Percentiles rank a stretch among this genome's conserved stretches.
These are phyloP conservation scores for Tardiomyces digboiensis DNA, from an alignment of 1,139 yeast genomes.

Conservation along the genomic window DNA sequence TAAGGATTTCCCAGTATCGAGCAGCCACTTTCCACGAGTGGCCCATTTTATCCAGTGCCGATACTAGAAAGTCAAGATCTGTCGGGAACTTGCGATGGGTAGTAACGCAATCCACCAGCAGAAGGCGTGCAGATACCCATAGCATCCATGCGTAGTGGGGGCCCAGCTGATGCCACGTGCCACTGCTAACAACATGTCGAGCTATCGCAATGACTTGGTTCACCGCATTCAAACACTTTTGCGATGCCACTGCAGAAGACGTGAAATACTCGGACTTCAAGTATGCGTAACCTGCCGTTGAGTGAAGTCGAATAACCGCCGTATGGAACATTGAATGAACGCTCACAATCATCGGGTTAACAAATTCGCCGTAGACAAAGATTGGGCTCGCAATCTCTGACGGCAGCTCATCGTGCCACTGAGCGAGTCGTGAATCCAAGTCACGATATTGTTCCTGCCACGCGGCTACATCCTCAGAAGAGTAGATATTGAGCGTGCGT, in stretches of 20 bases:
- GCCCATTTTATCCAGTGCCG: conserved; percentile 21
- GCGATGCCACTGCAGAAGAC: conserved; percentile 22
- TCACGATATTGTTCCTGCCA: conserved; percentile 16
- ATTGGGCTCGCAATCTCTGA: conserved; percentile 3
- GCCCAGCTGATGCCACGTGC: conserved; percentile 21
- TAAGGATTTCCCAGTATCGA: conserved; percentile 23
- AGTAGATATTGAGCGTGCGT: conserved; percentile 12
- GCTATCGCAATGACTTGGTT: conserved; percentile 17
- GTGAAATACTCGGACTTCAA: conserved; percentile 23
- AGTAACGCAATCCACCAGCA: conserved; percentile 27
- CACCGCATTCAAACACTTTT: conserved; percentile 20
- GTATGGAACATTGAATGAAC: conserved; percentile 24
- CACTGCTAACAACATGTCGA: conserved; percentile 12
- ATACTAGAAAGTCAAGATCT: conserved; percentile 17
- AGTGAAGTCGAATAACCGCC: conserved; percentile 23
- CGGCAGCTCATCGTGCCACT: conserved; percentile 16
- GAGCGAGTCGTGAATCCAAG: conserved; percentile 12
- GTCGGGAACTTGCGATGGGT: conserved; percentile 16
- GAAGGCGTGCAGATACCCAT: conserved; percentile 29
- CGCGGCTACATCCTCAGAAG: conserved; percentile 11
- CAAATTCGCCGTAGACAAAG: background rate
- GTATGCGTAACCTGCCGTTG: conserved; percentile 26
- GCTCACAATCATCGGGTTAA: conserved; percentile 13
- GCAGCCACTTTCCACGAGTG: conserved; percentile 24
- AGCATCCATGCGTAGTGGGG: conserved; percentile 29